Conservation (phyloP, 176 grass and related monocot genomes). For the Pharus latifolius region DNA sequence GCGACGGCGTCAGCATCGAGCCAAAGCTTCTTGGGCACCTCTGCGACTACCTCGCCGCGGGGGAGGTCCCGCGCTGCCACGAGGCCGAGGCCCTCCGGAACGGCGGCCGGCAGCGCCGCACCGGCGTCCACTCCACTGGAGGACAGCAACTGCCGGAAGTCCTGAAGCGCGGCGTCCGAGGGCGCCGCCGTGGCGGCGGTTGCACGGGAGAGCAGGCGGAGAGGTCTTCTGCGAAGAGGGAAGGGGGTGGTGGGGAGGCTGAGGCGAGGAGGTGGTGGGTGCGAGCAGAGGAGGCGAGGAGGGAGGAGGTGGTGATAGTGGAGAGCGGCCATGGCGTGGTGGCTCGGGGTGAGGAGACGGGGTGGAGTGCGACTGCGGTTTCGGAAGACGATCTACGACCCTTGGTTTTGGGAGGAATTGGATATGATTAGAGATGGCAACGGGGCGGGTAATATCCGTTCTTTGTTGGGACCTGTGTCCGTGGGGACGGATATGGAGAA, state of each 20-base stretch:
- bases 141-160: slow-evolving; percentile 66
- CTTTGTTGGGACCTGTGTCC: too few relatives aligned
- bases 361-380: not conserved
- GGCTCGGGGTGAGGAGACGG: not conserved
- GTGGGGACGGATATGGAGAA: too few relatives aligned
- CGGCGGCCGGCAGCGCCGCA: slow-evolving; percentile 36
- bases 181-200: not conserved
- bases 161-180: slow-evolving; percentile 33
- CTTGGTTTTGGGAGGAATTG: slow-evolving; percentile 29
- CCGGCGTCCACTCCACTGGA: slow-evolving; percentile 30
- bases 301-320: not conserved
- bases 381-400: slow-evolving; percentile 19
- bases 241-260: slow-evolving; percentile 9
- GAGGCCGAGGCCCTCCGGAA: slow-evolving; percentile 73
- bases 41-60: slow-evolving; percentile 65
- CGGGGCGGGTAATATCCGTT: too few relatives aligned
- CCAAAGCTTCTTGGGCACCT: slow-evolving; percentile 90
- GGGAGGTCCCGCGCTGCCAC: slow-evolving; percentile 50
- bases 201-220: not conserved
- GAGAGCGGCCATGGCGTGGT: slow-evolving; percentile 26
- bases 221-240: not conserved
- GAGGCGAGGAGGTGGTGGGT: not conserved
- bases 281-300: not conserved
- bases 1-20: slow-evolving; percentile 74
- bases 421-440: too few relatives aligned